Evolutionary conservation across 2,329 filamentous ascomycete genomes (phyloP).

Genomic region (Anthostomella pinea): DNA sequence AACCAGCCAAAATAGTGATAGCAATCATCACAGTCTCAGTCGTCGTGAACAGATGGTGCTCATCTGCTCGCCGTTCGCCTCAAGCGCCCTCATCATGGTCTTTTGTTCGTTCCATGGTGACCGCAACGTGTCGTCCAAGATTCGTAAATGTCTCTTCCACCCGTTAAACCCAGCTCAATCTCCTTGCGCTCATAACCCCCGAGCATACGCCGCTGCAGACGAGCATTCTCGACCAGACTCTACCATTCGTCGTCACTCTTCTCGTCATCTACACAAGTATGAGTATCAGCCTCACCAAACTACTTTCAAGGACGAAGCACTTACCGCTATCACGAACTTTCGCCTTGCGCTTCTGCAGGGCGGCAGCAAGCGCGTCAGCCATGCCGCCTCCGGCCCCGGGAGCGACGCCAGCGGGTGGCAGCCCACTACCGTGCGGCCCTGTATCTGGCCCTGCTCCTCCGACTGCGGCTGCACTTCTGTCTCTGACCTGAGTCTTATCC

Average conservation of each 20-base stretch:
- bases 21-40: no score
- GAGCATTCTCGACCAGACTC: constrained; percentile 24
- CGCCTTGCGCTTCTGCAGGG: constrained; percentile 78
- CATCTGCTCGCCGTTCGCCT: no score
- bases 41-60: no score
- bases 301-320: constrained; percentile 37
- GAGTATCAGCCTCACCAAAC: constrained; percentile 4
- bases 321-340: constrained; percentile 95
- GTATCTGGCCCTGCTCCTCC: constrained; percentile 49
- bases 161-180: no score
- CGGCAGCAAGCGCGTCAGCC: constrained; percentile 78
- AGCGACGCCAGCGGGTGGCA: constrained; percentile 51
- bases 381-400: constrained; percentile 60
- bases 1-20: no score
- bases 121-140: no score
- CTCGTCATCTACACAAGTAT: constrained; percentile 62
- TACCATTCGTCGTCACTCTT: constrained; percentile 74
- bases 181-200: no score
- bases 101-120: no score
- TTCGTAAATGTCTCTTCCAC: no score
- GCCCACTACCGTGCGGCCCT: constrained; percentile 49
- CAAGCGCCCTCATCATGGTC: no score
- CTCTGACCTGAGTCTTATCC: constrained; percentile 64
- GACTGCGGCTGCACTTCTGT: constrained; percentile 65
- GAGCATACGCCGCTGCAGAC: constrained; percentile 9